Evolutionary conservation across 2,329 filamentous ascomycete genomes (phyloP), one percentile per base, ranked within the genome.

Genomic region (Colletotrichum eremochloae): DNA sequence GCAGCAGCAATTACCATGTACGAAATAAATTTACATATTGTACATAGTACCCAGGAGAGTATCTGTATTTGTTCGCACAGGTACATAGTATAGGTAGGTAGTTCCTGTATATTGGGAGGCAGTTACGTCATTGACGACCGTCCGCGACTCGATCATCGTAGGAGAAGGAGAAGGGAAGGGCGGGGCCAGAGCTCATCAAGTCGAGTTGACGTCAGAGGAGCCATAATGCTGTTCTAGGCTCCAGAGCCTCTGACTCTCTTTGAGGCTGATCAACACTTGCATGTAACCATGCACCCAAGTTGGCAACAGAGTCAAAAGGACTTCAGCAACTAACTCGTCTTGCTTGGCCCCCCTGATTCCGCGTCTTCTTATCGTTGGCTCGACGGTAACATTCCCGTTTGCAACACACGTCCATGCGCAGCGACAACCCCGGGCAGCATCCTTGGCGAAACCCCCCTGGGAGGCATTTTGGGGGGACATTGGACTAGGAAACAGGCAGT

Each of bases 101-200:
- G 24, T 24, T 24, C 24, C 24, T 24, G 24, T 24, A 24, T 69
- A 33, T 64, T 20, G 44, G 29, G 14, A 48, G 53, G 24, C 58
- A 48, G 48, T 69, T 60, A 66, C 69, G 66, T 64, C 66, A 69
- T 64, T 60, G 31, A 58, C 33, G 52, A 46, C 58, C 11, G 11
- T 40, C 31, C 65, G 44, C 65, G 65, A 72, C 69, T 72, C 65
- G 56, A 56, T 24, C 58, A 69, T 36, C 55, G 66, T 62, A 40
- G 52, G 44, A 68, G 53, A 69, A n/a, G 18, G 58, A 24, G 24
- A 48, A 31, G 15, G 57, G 29, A 11, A 8, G 58, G 46, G 44
- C 14, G 58, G 40, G 52, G 53, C 58, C 36, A 40, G 52, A 63
- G 42, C 18, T 24, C 63, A 56, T 56, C 63, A 29, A 31, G 55